These are phyloP conservation scores for Boletus barrowsii DNA, from an alignment of 768 basidiomycete genomes.

Conservation along the genomic window DNA sequence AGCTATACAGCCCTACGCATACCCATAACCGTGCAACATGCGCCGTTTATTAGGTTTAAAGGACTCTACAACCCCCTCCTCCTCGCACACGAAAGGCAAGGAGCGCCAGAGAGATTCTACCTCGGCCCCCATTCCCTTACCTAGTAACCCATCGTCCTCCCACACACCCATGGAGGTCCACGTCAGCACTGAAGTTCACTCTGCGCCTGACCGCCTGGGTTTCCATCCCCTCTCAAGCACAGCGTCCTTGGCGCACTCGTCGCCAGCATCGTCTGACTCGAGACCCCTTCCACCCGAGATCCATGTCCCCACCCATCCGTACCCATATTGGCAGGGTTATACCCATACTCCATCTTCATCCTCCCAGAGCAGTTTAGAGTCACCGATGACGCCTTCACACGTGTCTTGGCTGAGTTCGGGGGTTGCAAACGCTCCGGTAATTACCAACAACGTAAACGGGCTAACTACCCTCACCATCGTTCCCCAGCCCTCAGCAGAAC, in stretches of 20 bases:
- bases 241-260: conserved; percentile 10
- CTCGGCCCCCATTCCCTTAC: not conserved
- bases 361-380: conserved; percentile 30
- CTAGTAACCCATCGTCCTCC: conserved; percentile 3
- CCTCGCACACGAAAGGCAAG: conserved; percentile 24
- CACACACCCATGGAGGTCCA: conserved; percentile 23
- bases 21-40: conserved; percentile 19
- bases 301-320: conserved; percentile 31
- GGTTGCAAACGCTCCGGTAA: conserved; percentile 6
- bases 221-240: conserved; percentile 22
- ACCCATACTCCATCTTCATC: conserved; percentile 30
- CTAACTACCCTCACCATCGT: not conserved
- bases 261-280: conserved; percentile 19
- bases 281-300: conserved; percentile 31
- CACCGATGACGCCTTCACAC: conserved; percentile 36
- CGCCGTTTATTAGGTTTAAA: conserved; percentile 33
- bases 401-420: conserved; percentile 37
- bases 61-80: conserved; percentile 10
- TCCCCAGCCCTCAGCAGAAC: conserved; percentile 1
- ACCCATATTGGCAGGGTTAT: conserved; percentile 35
- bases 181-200: conserved; percentile 29
- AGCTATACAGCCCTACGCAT: conserved; percentile 3
- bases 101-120: conserved; percentile 17
- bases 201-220: conserved; percentile 12
- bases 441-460: conserved; percentile 3